phyloP scores from a whole-genome alignment of 805 yeast genomes.

The Dipodascus albidus region DNA sequence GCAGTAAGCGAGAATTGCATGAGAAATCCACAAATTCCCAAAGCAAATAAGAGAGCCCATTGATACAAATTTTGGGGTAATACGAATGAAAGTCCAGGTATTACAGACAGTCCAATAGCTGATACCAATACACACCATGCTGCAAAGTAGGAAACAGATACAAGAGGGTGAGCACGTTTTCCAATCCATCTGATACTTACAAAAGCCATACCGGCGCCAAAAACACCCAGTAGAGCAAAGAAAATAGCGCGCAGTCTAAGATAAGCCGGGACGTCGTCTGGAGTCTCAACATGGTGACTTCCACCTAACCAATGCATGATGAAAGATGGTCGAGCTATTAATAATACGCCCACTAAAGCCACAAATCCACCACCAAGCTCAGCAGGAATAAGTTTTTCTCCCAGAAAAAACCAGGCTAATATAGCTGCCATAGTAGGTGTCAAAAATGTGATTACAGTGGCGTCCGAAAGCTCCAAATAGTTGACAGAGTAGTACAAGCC shows the following conservation, averaged over 20 bases:
- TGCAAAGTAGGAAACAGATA: slow-evolving; percentile 71
- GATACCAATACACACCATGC: slow-evolving; percentile 46
- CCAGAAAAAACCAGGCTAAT: slow-evolving; percentile 53
- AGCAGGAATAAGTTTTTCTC: slow-evolving; percentile 51
- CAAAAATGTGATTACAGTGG: slow-evolving; percentile 68
- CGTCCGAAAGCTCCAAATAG: slow-evolving; percentile 69
- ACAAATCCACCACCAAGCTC: slow-evolving; percentile 61
- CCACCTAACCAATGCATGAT: slow-evolving; percentile 29
- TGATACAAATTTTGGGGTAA: slow-evolving; percentile 51
- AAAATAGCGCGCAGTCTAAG: slow-evolving; percentile 50
- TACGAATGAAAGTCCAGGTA: slow-evolving; percentile 50
- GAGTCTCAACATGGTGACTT: slow-evolving; percentile 12
- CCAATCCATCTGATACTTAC: slow-evolving; percentile 69
- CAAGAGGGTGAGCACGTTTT: slow-evolving; percentile 62
- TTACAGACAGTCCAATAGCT: slow-evolving; percentile 35
- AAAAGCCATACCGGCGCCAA: slow-evolving; percentile 60
- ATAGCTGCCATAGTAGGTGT: slow-evolving; percentile 69
- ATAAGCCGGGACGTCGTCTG: slow-evolving; percentile 22
- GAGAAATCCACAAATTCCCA: slow-evolving; percentile 71
- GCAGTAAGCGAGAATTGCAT: slow-evolving; percentile 73
- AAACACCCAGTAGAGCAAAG: slow-evolving; percentile 54
- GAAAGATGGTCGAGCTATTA: slow-evolving; percentile 74
- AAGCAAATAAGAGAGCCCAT: slow-evolving; percentile 48
- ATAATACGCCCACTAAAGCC: slow-evolving; percentile 63
- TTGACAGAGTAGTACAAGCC: slow-evolving; percentile 65